Evolutionary conservation across 768 basidiomycete species (phyloP).

Genomic region (Lactifluus echinatus): DNA sequence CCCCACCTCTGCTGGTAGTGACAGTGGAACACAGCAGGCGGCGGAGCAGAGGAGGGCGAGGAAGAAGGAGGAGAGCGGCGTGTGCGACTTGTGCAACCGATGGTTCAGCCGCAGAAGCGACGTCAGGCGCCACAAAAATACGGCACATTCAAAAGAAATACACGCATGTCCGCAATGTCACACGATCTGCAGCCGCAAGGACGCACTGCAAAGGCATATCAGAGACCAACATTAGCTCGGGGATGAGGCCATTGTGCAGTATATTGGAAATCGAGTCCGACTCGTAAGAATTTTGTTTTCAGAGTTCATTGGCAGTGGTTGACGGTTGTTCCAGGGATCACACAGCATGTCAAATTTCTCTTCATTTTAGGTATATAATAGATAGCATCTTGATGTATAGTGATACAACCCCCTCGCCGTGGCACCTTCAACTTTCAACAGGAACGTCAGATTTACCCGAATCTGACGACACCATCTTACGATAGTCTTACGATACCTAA

Average conservation of each 20-base stretch:
- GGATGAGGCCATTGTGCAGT: no score
- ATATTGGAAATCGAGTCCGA: neutral
- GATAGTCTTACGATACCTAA: no score
- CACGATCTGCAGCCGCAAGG: neutral
- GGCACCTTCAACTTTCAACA: no score
- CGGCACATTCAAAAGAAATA: neutral
- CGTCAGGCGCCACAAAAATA: slow-evolving; percentile 2
- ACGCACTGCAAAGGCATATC: slow-evolving; percentile 6
- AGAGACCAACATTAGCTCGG: neutral
- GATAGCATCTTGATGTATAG: no score
- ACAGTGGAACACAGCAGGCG: neutral
- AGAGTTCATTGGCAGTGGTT: neutral
- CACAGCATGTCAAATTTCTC: no score
- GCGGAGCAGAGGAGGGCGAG: neutral
- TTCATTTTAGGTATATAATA: no score
- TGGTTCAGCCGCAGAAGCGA: slow-evolving; percentile 9
- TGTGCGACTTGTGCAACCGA: neutral
- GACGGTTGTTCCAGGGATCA: neutral
- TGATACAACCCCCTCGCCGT: no score
- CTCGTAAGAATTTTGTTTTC: neutral
- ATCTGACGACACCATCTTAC: no score
- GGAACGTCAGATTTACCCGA: no score
- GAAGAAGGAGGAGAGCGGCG: slow-evolving; percentile 8
- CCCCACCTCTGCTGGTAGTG: neutral
- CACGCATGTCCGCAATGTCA: neutral